Evolutionary conservation across 148 eudicot species (phyloP).

Genomic region (Arbutus unedo): DNA sequence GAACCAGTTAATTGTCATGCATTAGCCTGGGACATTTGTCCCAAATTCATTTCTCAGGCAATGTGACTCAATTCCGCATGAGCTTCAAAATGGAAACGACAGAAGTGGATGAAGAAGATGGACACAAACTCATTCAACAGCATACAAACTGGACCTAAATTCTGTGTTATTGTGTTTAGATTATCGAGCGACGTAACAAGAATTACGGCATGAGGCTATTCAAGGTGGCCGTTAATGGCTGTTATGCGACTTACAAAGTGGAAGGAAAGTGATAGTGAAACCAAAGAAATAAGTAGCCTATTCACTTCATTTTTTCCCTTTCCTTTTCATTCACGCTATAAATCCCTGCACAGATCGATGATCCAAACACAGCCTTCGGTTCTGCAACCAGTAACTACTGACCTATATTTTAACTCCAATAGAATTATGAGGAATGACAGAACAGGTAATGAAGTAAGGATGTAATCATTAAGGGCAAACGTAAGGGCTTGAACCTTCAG

Average conservation of each 20-base stretch:
- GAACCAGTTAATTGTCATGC: too few species aligned
- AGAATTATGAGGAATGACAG: not conserved
- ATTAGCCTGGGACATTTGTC: too few species aligned
- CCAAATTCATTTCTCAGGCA: not conserved
- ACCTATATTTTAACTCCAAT: not conserved
- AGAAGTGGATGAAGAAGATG: not conserved
- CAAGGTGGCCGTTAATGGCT: too few species aligned
- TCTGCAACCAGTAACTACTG: not conserved
- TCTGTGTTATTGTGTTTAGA: not conserved
- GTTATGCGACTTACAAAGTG: too few species aligned
- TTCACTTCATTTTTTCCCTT: too few species aligned
- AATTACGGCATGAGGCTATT: not conserved
- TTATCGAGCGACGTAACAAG: not conserved
- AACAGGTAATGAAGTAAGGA: not conserved
- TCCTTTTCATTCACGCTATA: too few species aligned
- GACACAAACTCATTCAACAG: not conserved
- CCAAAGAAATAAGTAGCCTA: too few species aligned
- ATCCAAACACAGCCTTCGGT: not conserved
- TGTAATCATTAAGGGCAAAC: not conserved
- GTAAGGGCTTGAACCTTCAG: constrained; percentile 20
- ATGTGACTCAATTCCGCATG: not conserved
- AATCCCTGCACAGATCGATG: too few species aligned
- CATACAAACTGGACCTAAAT: not conserved
- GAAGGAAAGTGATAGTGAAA: too few species aligned
- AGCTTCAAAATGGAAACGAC: not conserved